Conservation (phyloP, 306 rosid genomes). For the Pyrus pyrifolia region DNA sequence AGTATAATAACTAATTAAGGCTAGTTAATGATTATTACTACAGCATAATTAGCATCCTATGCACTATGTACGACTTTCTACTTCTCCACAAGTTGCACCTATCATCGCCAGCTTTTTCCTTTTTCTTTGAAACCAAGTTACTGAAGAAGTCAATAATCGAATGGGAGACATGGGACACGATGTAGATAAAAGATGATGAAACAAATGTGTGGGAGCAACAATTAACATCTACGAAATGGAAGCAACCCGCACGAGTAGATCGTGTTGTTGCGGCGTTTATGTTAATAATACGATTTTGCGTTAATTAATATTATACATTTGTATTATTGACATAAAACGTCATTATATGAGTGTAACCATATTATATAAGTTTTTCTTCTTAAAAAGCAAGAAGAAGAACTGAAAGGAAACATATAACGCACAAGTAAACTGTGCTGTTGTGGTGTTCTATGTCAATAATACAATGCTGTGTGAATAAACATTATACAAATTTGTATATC, state of each 20-base stretch:
- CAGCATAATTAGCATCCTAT: not conserved
- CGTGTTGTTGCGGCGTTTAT: not conserved
- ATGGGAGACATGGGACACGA: not conserved
- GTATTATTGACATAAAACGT: too few species aligned
- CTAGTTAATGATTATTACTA: not conserved
- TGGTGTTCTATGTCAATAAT: too few species aligned
- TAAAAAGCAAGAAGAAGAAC: constrained; percentile 6
- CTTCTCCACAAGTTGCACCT: not conserved
- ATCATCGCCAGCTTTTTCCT: not conserved
- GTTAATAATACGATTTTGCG: too few species aligned
- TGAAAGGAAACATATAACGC: too few species aligned
- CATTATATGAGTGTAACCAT: too few species aligned
- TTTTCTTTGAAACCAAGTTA: not conserved
- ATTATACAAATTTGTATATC: too few species aligned
- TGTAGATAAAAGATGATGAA: not conserved
- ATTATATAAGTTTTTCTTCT: too few species aligned
- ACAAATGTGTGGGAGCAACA: not conserved
- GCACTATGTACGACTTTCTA: not conserved
- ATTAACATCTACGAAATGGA: not conserved
- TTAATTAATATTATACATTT: too few species aligned
- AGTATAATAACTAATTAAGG: not conserved
- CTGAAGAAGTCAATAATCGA: not conserved
- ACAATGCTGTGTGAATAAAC: too few species aligned
- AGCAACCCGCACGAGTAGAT: too few species aligned
- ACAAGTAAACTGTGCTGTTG: too few species aligned